Conservation (phyloP, 352 stramenopile genomes). For the Pythium biforme region DNA sequence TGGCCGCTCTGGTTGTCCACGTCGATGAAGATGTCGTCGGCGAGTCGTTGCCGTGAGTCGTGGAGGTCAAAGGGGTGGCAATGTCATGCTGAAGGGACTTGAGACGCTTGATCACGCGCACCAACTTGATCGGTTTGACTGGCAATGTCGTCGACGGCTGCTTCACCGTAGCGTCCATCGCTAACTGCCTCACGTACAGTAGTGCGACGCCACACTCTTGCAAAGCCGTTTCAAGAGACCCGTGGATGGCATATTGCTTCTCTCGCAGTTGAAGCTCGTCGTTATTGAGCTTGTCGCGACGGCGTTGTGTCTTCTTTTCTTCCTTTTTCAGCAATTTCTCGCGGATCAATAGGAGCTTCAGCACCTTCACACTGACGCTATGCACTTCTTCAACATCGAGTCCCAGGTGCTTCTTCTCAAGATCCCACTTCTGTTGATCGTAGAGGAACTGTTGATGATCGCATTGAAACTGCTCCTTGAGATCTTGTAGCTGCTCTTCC, state of each 20-base stretch:
- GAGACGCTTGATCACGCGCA: constrained; percentile 39
- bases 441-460: constrained; percentile 67
- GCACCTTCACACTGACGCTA: constrained; percentile 57
- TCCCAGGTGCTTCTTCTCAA: constrained; percentile 47
- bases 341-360: constrained; percentile 63
- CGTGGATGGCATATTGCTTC: constrained; percentile 7
- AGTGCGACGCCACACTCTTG: constrained; percentile 50
- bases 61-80: background rate
- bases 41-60: background rate
- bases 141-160: constrained; percentile 10
- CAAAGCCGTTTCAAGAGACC: constrained; percentile 34
- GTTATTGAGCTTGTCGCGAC: constrained; percentile 17
- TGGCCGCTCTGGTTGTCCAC: background rate
- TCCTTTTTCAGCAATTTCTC: constrained; percentile 64
- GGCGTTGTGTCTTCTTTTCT: constrained; percentile 31
- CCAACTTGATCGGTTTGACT: constrained; percentile 56
- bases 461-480: constrained; percentile 54
- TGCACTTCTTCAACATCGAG: constrained; percentile 62
- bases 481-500: constrained; percentile 46
- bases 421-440: constrained; percentile 54
- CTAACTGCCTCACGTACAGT: constrained; percentile 47
- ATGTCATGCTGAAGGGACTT: constrained; percentile 23
- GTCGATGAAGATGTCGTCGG: background rate
- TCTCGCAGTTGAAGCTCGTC: constrained; percentile 15
- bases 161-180: constrained; percentile 4